Percentiles rank a stretch among this genome's conserved stretches.
These are phyloP conservation scores for Phytophthora agathidicida DNA, from an alignment of 352 stramenopile genomes.

Conservation along the genomic window DNA sequence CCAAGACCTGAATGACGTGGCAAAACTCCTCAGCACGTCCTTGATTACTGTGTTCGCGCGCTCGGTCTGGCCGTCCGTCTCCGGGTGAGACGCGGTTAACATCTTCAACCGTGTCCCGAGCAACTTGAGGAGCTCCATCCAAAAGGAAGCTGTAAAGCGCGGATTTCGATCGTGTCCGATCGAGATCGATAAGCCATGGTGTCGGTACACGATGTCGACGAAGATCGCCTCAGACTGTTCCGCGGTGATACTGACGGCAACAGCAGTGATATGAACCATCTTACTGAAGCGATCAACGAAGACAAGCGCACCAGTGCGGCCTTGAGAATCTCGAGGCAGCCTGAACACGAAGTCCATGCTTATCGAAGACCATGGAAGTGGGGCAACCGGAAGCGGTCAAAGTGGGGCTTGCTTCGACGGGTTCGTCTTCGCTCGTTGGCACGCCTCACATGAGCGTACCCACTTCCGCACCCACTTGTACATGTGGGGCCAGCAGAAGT, in stretches of 20 bases:
- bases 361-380: no score
- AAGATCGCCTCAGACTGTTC: background rate
- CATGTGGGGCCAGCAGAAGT: slow-evolving; percentile 32
- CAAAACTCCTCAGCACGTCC: slow-evolving; percentile 29
- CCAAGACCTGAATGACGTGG: slow-evolving; percentile 25
- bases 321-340: background rate
- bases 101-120: no score
- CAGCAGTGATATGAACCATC: background rate
- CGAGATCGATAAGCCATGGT: slow-evolving; percentile 10
- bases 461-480: slow-evolving; percentile 39
- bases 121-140: no score
- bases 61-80: slow-evolving; percentile 42
- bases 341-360: slow-evolving; percentile 6
- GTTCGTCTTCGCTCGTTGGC: slow-evolving; percentile 22
- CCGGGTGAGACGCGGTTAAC: no score
- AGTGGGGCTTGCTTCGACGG: background rate
- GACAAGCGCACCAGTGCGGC: background rate
- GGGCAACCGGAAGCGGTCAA: background rate
- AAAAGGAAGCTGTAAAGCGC: slow-evolving; percentile 11
- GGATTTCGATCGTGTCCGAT: slow-evolving; percentile 25
- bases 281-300: slow-evolving; percentile 2
- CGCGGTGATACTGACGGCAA: background rate
- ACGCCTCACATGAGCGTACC: no score
- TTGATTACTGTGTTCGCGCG: slow-evolving; percentile 24
- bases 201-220: slow-evolving; percentile 4